phyloP scores from a whole-genome alignment of 495 filamentous ascomycete genomes.

The Tuber umbilicatum region DNA sequence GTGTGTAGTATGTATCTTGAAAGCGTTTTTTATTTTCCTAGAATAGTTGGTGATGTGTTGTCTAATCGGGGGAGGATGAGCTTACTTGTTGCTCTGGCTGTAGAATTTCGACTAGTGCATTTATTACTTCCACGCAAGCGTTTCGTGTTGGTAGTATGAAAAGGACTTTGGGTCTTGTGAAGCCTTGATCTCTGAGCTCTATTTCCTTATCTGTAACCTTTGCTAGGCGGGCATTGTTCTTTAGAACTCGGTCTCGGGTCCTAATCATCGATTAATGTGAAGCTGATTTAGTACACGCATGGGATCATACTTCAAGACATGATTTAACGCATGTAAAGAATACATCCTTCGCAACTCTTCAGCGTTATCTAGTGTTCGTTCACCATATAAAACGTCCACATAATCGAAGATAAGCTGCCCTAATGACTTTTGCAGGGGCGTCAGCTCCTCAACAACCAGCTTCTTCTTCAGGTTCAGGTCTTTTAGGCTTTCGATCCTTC shows the following conservation, averaged over 20 bases:
- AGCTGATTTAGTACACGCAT: neutral
- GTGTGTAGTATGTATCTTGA: slow-evolving; percentile 64
- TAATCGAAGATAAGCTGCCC: slow-evolving; percentile 66
- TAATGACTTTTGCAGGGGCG: slow-evolving; percentile 41
- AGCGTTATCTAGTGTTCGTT: slow-evolving; percentile 59
- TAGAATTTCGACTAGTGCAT: slow-evolving; percentile 64
- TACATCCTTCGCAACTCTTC: slow-evolving; percentile 61
- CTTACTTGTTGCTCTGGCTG: slow-evolving; percentile 68
- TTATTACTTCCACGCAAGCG: slow-evolving; percentile 68
- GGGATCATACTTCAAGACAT: slow-evolving; percentile 65
- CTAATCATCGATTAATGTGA: slow-evolving; percentile 41
- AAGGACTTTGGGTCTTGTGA: slow-evolving; percentile 87
- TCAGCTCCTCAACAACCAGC: slow-evolving; percentile 43
- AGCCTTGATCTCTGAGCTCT: slow-evolving; percentile 88
- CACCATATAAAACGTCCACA: slow-evolving; percentile 70
- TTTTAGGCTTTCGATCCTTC: slow-evolving; percentile 24
- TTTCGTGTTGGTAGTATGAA: slow-evolving; percentile 82
- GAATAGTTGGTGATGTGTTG: neutral
- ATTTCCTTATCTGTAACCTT: slow-evolving; percentile 52
- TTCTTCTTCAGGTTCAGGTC: slow-evolving; percentile 59
- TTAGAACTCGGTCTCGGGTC: slow-evolving; percentile 83
- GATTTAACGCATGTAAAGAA: slow-evolving; percentile 82
- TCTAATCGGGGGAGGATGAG: neutral
- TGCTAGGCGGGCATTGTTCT: slow-evolving; percentile 72
- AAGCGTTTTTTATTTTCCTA: slow-evolving; percentile 87